These are phyloP conservation scores for Hymenoscyphus infarciens DNA, from an alignment of 2,329 filamentous ascomycete species.

Conservation along the genomic window DNA sequence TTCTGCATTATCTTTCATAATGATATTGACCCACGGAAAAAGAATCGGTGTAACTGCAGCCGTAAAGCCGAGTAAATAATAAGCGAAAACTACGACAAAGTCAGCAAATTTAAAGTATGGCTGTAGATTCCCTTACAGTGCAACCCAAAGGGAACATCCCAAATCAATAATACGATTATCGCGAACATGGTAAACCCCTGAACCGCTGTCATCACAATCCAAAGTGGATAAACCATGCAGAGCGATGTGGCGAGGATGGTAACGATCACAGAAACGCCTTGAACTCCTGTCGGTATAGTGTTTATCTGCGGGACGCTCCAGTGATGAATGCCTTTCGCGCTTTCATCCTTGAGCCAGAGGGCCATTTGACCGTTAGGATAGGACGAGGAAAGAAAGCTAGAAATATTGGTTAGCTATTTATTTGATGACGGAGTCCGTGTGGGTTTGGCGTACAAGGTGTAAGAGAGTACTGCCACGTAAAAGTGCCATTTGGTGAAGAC, in stretches of 20 bases:
- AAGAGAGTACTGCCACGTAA: background rate
- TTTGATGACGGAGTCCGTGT: no score
- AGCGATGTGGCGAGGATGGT: background rate
- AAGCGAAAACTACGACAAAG: slow-evolving; percentile 21
- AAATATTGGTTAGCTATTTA: no score
- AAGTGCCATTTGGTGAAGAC: background rate
- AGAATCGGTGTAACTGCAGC: slow-evolving; percentile 31
- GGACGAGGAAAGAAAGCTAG: background rate
- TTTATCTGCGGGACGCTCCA: background rate
- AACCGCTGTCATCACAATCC: background rate
- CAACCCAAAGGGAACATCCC: background rate
- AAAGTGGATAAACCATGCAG: background rate
- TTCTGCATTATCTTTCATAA: slow-evolving; percentile 33
- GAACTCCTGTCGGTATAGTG: background rate
- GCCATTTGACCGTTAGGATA: background rate
- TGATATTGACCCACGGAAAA: slow-evolving; percentile 31
- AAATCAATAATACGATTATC: background rate
- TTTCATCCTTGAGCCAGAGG: background rate
- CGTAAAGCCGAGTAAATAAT: slow-evolving; percentile 31
- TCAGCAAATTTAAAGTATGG: background rate
- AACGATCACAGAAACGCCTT: background rate
- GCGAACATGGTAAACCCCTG: background rate
- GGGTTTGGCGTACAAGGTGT: background rate
- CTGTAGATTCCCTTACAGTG: background rate
- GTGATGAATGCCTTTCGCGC: background rate